phyloP scores from a whole-genome alignment of 805 yeast species.

The Debaryomyces hansenii region DNA sequence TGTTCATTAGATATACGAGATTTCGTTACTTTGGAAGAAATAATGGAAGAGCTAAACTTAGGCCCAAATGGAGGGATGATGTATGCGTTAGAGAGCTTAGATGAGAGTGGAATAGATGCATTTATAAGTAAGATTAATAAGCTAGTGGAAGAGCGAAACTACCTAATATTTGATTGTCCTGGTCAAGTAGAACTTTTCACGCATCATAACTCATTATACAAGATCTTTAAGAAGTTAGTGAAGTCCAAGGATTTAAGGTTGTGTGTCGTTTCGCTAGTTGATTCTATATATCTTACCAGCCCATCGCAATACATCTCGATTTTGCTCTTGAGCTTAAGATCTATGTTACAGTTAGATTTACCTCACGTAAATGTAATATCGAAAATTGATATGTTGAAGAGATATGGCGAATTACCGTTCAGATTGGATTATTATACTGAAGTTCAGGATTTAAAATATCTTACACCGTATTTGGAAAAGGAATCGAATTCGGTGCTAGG shows the following conservation, averaged over 20 bases:
- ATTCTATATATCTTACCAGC: constrained; percentile 74
- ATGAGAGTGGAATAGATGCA: constrained; percentile 40
- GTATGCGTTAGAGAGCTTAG: constrained; percentile 52
- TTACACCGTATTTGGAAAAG: constrained; percentile 66
- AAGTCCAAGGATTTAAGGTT: constrained; percentile 65
- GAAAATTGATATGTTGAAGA: constrained; percentile 78
- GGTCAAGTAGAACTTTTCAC: constrained; percentile 97
- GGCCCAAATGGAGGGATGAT: constrained; percentile 96
- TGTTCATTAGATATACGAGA: constrained; percentile 79
- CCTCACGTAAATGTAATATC: constrained; percentile 94
- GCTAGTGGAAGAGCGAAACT: constrained; percentile 54
- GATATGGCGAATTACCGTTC: constrained; percentile 81
- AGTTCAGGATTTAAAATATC: constrained; percentile 75
- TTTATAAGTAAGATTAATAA: constrained; percentile 57
- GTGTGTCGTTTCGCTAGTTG: constrained; percentile 85
- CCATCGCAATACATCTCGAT: constrained; percentile 90
- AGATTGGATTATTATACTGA: constrained; percentile 85
- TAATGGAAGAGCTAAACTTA: constrained; percentile 80
- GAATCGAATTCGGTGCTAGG: constrained; percentile 71
- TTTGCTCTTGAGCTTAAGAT: constrained; percentile 73
- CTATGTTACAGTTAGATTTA: constrained; percentile 89
- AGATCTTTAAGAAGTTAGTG: constrained; percentile 60
- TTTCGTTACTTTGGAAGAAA: constrained; percentile 70
- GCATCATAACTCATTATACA: constrained; percentile 72
- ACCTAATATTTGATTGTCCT: constrained; percentile 84